A percentile compares a stretch with the other conserved stretches of the same genome.
These are phyloP conservation scores for Cystobasidium tubakii DNA, from an alignment of 768 basidiomycete genomes.

Conservation along the genomic window DNA sequence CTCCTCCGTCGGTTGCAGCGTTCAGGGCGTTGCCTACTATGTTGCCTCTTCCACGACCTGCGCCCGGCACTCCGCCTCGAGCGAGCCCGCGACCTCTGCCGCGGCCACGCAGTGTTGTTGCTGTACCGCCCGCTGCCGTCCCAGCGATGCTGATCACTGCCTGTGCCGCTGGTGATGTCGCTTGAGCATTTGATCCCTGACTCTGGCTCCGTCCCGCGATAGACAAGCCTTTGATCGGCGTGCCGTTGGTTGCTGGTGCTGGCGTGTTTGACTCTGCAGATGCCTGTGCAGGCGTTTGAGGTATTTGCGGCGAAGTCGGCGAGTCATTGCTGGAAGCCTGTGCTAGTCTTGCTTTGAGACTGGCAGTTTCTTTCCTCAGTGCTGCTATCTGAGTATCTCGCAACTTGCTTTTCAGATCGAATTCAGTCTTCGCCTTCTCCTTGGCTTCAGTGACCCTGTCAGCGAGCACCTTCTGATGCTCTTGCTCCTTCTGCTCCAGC, in stretches of 20 bases:
- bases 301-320: constrained; percentile 34
- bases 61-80: constrained; percentile 47
- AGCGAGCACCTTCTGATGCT: constrained; percentile 36
- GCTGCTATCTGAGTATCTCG: constrained; percentile 38
- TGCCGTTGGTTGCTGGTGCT: constrained; percentile 40
- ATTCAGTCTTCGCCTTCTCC: constrained; percentile 37
- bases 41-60: constrained; percentile 38
- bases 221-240: constrained; percentile 3
- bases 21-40: constrained; percentile 5
- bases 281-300: constrained; percentile 43
- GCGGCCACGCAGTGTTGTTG: constrained; percentile 7
- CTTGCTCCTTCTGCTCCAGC: constrained; percentile 36
- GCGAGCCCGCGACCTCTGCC: constrained; percentile 47
- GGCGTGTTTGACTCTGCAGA: constrained; percentile 45
- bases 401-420: constrained; percentile 41
- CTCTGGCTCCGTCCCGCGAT: constrained; percentile 18
- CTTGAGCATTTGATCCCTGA: background rate
- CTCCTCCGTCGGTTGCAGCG: constrained; percentile 38
- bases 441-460: background rate
- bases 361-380: constrained; percentile 44
- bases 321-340: constrained; percentile 37
- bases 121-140: background rate
- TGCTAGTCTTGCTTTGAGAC: constrained; percentile 39
- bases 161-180: constrained; percentile 42
- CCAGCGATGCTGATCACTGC: constrained; percentile 35